A percentile compares a stretch with the other conserved stretches of the same genome.
phyloP scores from a whole-genome alignment of 2,329 filamentous ascomycete species.

The Fusarium burgessii region DNA sequence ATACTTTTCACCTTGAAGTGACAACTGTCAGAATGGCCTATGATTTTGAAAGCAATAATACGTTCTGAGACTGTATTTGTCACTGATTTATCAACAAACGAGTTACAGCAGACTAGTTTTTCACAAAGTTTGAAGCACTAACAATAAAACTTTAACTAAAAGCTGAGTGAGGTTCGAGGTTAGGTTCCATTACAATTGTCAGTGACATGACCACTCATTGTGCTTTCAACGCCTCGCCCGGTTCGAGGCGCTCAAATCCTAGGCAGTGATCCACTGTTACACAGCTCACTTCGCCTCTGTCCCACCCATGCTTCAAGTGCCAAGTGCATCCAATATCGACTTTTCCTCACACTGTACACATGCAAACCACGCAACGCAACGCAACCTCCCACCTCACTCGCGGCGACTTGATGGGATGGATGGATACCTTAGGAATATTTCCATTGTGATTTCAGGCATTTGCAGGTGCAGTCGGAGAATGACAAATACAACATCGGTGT shows the following conservation, averaged over 20 bases:
- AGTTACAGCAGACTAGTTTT: not conserved
- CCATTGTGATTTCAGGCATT: not conserved
- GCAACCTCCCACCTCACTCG: not conserved
- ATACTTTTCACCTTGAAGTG: not conserved
- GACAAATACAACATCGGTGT: constrained; percentile 12
- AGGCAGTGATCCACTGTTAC: constrained; percentile 14
- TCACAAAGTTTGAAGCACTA: not conserved
- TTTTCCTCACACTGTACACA: constrained; percentile 19
- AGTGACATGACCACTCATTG: constrained; percentile 4
- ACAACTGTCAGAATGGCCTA: not conserved
- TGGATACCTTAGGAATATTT: not conserved
- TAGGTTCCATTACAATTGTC: not conserved
- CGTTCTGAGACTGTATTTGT: not conserved
- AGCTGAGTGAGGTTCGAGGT: not conserved
- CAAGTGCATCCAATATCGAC: not conserved
- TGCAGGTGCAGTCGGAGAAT: not conserved
- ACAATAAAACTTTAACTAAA: constrained; percentile 6
- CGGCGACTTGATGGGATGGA: not conserved
- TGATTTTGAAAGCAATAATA: not conserved
- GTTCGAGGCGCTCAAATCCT: not conserved
- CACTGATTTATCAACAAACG: not conserved
- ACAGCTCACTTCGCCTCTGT: constrained; percentile 18
- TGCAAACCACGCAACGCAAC: not conserved
- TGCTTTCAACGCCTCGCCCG: constrained; percentile 14
- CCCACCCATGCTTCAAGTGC: not conserved